Evolutionary conservation across 306 rosid species (phyloP).

Genomic region (Cicer cuneatum): DNA sequence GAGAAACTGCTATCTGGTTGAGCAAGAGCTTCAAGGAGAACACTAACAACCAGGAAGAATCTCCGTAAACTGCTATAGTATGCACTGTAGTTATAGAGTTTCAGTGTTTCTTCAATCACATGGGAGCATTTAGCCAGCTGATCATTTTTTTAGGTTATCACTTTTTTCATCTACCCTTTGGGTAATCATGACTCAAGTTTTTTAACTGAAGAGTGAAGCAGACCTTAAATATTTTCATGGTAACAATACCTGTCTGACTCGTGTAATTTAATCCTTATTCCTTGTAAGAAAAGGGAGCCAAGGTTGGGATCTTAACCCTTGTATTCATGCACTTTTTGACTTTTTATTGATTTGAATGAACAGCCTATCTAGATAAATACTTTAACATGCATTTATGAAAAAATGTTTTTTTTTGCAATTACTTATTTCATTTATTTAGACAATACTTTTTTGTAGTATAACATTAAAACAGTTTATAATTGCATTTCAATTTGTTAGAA

Average conservation of each 20-base stretch:
- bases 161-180: conserved; percentile 16
- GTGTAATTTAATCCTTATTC: conserved; percentile 9
- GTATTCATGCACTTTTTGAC: background rate
- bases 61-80: conserved; percentile 41
- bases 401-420: no score
- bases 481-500: no score
- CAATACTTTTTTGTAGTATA: no score
- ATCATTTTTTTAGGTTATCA: conserved; percentile 49
- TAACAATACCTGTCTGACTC: conserved; percentile 29
- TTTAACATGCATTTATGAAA: no score
- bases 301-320: conserved; percentile 20
- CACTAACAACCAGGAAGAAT: conserved; percentile 62
- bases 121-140: conserved; percentile 53
- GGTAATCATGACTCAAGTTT: conserved; percentile 29
- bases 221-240: conserved; percentile 35
- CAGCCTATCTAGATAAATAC: background rate
- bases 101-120: conserved; percentile 31
- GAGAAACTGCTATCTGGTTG: conserved; percentile 99
- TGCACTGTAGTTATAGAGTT: conserved; percentile 47
- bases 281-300: conserved; percentile 22
- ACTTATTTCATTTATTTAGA: no score
- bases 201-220: conserved; percentile 38
- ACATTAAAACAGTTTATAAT: no score
- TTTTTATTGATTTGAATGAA: conserved; percentile 3
- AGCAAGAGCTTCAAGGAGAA: conserved; percentile 92